Conservation (phyloP, 495 filamentous ascomycete genomes). For the Staphylotrichum tortipilum region DNA sequence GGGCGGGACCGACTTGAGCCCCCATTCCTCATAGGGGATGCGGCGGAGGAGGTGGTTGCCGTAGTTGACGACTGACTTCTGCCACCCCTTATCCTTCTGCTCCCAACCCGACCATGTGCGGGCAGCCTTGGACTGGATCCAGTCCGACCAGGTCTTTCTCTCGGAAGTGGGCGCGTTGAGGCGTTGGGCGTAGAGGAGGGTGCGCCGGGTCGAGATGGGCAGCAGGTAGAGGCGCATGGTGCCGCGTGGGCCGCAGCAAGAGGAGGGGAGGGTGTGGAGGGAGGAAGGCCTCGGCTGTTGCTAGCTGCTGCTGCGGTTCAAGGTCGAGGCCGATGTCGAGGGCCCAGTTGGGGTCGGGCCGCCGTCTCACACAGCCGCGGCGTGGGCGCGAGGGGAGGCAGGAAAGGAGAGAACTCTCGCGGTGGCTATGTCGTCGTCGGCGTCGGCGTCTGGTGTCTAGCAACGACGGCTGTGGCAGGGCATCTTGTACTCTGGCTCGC, state of each 20-base stretch:
- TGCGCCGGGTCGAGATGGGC: slow-evolving; percentile 81
- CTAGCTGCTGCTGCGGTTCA: not conserved
- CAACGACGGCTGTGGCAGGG: slow-evolving; percentile 3
- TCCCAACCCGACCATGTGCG: slow-evolving; percentile 82
- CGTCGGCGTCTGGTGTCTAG: no score
- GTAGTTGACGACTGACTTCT: slow-evolving; percentile 72
- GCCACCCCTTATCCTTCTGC: slow-evolving; percentile 73
- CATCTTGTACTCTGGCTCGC: slow-evolving; percentile 6
- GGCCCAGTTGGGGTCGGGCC: not conserved
- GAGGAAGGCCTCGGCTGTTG: slow-evolving; percentile 1
- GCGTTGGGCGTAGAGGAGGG: slow-evolving; percentile 88
- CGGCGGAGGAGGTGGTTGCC: slow-evolving; percentile 78
- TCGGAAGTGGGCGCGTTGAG: slow-evolving; percentile 40
- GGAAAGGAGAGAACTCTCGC: slow-evolving; percentile 7
- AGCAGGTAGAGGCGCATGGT: slow-evolving; percentile 92
- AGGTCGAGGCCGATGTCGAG: not conserved
- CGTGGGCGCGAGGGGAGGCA: not conserved
- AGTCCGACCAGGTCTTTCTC: slow-evolving; percentile 52
- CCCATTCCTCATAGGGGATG: slow-evolving; percentile 96
- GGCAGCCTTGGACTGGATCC: slow-evolving; percentile 56
- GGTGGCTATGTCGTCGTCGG: slow-evolving; percentile 4
- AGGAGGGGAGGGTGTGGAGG: no score
- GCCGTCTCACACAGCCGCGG: not conserved
- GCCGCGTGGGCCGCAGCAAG: no score
- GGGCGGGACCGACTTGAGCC: slow-evolving; percentile 86